Base-by-base conservation (phyloP, 2,329 filamentous ascomycete genomes). In the Penicillium capsulatum region DNA sequence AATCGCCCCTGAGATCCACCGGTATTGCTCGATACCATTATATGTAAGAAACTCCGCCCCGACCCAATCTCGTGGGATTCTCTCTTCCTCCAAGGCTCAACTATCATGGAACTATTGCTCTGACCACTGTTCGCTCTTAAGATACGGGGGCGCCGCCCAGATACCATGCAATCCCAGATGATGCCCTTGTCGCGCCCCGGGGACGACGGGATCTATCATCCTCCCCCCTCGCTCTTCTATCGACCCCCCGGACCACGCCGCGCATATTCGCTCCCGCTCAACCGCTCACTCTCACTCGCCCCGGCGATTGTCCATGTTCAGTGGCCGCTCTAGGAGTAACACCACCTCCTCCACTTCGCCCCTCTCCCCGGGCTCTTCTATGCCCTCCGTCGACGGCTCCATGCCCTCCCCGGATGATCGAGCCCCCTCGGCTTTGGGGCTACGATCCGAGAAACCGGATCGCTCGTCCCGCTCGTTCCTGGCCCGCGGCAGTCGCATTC, bases 331-430 rank as follows among this genome's bases (percentile, higher is more conserved):
- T 6, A 54, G 66, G 44, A 68, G 64, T 45, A 68, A 68, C 28
- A 72, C 71, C 16, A 73, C 70, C 44, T 79, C 74, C 7, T 75
- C 76, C 2, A 69, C 71, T 29, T 71, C 73, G 14, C 64, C 63
- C 43, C 68, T 63, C 30, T 73, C 71, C 11, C 68, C 72, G n/a
- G 65, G 65, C 28, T 68, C 67, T 13, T 66, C 66, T 14, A 63
- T 66, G 63, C 61, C 61, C 26, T 67, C 62, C 16, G 50, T 50
- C 24, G 65, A 66, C 33, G 48, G 57, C 20, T 56, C 60, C 2
- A 39, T 54, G 30, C 55, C 55, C 14, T 57, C 54, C 7, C 57
- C 60, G 17, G 63, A 67, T 16, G 64, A 63, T 26, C 59, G 62
- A 7, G 46, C 57, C 6, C 28, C 41, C 10, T 58, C 60, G 7